Evolutionary conservation across 371 early-diverging fungal genomes (phyloP).

Genomic region (Nematocida displodere): DNA sequence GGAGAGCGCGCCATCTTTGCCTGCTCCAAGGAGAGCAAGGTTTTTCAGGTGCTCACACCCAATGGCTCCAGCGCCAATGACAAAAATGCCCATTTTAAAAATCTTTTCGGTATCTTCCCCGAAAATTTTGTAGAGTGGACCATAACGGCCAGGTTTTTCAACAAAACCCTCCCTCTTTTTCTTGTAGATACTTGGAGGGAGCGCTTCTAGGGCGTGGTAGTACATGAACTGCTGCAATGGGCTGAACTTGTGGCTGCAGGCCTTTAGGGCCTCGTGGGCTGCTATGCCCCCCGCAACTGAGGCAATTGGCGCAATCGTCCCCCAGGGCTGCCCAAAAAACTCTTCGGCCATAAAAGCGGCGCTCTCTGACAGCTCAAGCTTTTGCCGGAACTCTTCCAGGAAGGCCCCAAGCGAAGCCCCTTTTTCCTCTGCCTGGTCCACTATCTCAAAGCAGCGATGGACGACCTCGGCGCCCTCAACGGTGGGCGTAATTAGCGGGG

Average conservation of each 20-base stretch:
- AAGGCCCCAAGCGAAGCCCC: background rate
- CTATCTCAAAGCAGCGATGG: slow-evolving; percentile 19
- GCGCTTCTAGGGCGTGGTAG: slow-evolving; percentile 88
- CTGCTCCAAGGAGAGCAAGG: slow-evolving; percentile 96
- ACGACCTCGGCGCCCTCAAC: background rate
- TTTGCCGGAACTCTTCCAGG: background rate
- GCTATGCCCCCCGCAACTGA: slow-evolving; percentile 93
- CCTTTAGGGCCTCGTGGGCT: slow-evolving; percentile 97
- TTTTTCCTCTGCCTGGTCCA: background rate
- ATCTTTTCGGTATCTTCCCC: slow-evolving; percentile 82
- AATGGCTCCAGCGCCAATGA: slow-evolving; percentile 99
- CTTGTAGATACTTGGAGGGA: slow-evolving; percentile 67
- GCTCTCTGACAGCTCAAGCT: background rate
- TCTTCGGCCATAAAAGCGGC: slow-evolving; percentile 4
- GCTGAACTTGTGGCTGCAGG: slow-evolving; percentile 81
- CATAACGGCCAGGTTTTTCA: slow-evolving; percentile 74
- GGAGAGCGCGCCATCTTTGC: slow-evolving; percentile 76
- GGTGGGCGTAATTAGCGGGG: background rate
- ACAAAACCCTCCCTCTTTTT: slow-evolving; percentile 73
- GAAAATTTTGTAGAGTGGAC: slow-evolving; percentile 85
- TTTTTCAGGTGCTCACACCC: slow-evolving; percentile 99
- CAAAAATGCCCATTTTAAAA: slow-evolving; percentile 77
- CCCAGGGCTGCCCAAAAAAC: slow-evolving; percentile 75
- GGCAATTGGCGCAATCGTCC: slow-evolving; percentile 86
- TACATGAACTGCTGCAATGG: slow-evolving; percentile 91